Base-by-base conservation (phyloP, 805 yeast genomes). In the Metschnikowia bowlesiae region DNA sequence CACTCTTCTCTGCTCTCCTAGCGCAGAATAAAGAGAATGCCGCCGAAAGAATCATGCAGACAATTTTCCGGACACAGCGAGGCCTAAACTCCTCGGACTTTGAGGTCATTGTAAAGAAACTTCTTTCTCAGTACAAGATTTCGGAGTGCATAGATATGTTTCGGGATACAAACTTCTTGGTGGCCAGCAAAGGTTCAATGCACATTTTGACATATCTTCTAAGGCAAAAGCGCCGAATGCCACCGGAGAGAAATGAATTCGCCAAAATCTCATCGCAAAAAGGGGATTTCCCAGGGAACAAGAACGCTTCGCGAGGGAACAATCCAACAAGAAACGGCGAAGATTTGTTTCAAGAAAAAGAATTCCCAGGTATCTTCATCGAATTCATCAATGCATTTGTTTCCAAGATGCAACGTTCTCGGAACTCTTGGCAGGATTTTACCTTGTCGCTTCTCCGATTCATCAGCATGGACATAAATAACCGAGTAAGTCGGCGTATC, bases 1-100 rank as follows among this genome's bases (percentile, higher is more conserved):
- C 63, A 53, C 56, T 73, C 31, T 66, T 72, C 43, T 53, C 58
- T 16, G 57, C 66, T 6, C 70, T 71, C 43, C 49, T 68, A 35
- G 29, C 37, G 11, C 67, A 62, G 46, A 60, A 62, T 39, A 62
- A 64, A 40, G 67, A 62, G 33, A 53, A 48, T 2, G 69, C 65
- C 5, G 64, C 73, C 0, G 67, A 67, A 38, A 61, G 56, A 46
- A 54, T 70, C 29, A 56, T 68, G 16, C 63, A 60, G 50, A 54
- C 64, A 8, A 68, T 73, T 8, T 57, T 67, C 47, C 58, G 62
- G 10, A 59, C 71, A 6, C 54, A 57, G 39, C 58, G 58, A 16
- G 73, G 73, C 1, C 45, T 69, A 6, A 53, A 55, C 16, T 28
- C 57, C 6, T 37, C 45, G 3, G 76, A 72, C 28, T 62, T 70